Percentiles rank a stretch among this genome's conserved stretches.
These are phyloP conservation scores for Chrysophaeum taylorii DNA, from an alignment of 352 stramenopile species.

Conservation along the genomic window DNA sequence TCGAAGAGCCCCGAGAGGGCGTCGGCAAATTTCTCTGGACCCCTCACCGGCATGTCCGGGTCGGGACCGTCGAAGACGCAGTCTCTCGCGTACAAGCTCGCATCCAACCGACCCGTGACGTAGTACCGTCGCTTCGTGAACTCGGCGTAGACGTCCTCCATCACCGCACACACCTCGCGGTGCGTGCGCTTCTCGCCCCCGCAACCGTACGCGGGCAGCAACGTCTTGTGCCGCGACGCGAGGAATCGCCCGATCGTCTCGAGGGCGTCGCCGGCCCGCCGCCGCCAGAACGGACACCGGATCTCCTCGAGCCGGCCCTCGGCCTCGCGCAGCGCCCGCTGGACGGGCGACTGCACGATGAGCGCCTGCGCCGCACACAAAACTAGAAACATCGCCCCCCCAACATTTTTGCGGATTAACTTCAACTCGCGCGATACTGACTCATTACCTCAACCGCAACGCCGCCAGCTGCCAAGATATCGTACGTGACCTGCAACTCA, in stretches of 20 bases:
- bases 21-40: neutral
- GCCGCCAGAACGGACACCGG: slow-evolving; percentile 7
- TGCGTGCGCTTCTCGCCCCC: neutral
- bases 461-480: too few relatives aligned
- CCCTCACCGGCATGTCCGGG: slow-evolving; percentile 5
- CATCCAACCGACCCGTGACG: neutral
- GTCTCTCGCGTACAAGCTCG: neutral
- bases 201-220: neutral
- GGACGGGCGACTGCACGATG: too few relatives aligned
- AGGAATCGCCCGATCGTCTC: neutral
- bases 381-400: too few relatives aligned
- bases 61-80: slow-evolving; percentile 10
- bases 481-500: too few relatives aligned
- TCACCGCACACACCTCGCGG: too few relatives aligned
- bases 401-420: too few relatives aligned
- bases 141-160: neutral
- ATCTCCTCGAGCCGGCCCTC: too few relatives aligned
- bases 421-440: too few relatives aligned
- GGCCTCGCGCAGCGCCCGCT: too few relatives aligned
- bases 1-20: slow-evolving; percentile 1
- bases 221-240: neutral
- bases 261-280: neutral
- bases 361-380: too few relatives aligned
- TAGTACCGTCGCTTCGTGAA: slow-evolving; percentile 6
- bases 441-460: too few relatives aligned